A percentile compares a stretch with the other conserved stretches of the same genome.
These are phyloP conservation scores for Zelopaecilomyces penicillatus DNA, from an alignment of 2,329 filamentous ascomycete species.

Conservation along the genomic window DNA sequence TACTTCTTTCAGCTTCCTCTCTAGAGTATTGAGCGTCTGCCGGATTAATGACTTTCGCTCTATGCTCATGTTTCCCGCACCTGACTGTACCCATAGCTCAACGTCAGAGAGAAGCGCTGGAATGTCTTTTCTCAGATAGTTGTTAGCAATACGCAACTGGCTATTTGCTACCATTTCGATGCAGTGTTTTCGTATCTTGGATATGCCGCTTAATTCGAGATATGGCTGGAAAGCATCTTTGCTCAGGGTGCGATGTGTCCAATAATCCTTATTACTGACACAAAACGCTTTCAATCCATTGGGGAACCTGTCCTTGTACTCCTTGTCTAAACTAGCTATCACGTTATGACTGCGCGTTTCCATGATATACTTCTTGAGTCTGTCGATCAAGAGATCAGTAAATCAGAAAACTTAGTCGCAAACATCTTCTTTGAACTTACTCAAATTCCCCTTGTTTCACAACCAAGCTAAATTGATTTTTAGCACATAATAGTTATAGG, in stretches of 20 bases:
- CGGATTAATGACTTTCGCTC: constrained; percentile 28
- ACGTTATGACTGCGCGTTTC: constrained; percentile 29
- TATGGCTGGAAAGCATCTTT: constrained; percentile 18
- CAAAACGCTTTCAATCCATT: constrained; percentile 31
- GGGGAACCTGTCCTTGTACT: constrained; percentile 20
- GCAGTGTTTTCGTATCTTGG: constrained; percentile 33
- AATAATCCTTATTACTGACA: constrained; percentile 36
- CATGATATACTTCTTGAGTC: constrained; percentile 27
- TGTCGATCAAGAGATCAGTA: constrained; percentile 5
- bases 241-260: constrained; percentile 23
- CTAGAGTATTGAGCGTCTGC: constrained; percentile 22
- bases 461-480: too few relatives aligned
- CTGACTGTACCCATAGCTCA: constrained; percentile 36
- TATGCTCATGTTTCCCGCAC: constrained; percentile 26
- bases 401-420: not conserved
- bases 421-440: constrained; percentile 16
- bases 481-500: too few relatives aligned
- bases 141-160: constrained; percentile 26
- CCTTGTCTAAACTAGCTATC: constrained; percentile 14
- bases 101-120: constrained; percentile 32
- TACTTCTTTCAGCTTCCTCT: constrained; percentile 10
- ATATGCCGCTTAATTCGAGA: constrained; percentile 35
- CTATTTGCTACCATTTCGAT: constrained; percentile 35
- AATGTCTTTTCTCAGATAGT: constrained; percentile 33
- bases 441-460: constrained; percentile 9